Conservation (phyloP, 129 eudicot species). For the Helichrysum umbraculigerum region DNA sequence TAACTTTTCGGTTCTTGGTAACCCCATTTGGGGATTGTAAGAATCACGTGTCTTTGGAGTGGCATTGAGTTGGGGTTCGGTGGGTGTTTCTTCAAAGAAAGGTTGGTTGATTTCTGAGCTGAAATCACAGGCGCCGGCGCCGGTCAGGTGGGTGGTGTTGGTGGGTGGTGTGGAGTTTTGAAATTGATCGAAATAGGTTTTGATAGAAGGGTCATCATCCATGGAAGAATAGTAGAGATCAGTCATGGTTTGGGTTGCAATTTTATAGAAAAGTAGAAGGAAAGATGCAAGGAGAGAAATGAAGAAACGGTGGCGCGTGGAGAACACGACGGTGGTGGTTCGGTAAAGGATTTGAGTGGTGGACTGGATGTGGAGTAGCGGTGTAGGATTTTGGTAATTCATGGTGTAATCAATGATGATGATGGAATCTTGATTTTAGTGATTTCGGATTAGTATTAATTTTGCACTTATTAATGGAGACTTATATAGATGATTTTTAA, state of each 20-base stretch:
- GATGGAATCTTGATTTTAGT: slow-evolving; percentile 7
- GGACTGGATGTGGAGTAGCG: slow-evolving; percentile 38
- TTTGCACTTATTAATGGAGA: no score
- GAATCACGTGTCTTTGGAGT: slow-evolving; percentile 34
- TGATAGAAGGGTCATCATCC: slow-evolving; percentile 67
- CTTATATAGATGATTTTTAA: no score
- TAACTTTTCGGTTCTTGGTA: slow-evolving; percentile 33
- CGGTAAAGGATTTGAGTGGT: slow-evolving; percentile 57
- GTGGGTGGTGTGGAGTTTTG: slow-evolving; percentile 29
- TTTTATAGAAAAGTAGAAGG: slow-evolving; percentile 57
- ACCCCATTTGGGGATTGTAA: slow-evolving; percentile 41
- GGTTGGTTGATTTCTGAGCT: slow-evolving; percentile 48
- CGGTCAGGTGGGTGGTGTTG: slow-evolving; percentile 17
- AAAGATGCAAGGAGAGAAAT: slow-evolving; percentile 48
- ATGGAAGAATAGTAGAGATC: slow-evolving; percentile 23
- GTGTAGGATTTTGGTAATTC: slow-evolving; percentile 38
- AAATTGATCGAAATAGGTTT: slow-evolving; percentile 54
- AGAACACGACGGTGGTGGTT: slow-evolving; percentile 39
- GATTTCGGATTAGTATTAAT: no score
- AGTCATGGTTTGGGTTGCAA: slow-evolving; percentile 37
- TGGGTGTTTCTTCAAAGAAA: slow-evolving; percentile 31
- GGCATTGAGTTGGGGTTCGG: slow-evolving; percentile 33
- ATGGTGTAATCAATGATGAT: slow-evolving; percentile 27
- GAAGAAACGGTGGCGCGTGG: slow-evolving; percentile 42
- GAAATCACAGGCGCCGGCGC: slow-evolving; percentile 52